Base-by-base conservation (phyloP, 768 basidiomycete genomes). In the Leccinum imitatum region DNA sequence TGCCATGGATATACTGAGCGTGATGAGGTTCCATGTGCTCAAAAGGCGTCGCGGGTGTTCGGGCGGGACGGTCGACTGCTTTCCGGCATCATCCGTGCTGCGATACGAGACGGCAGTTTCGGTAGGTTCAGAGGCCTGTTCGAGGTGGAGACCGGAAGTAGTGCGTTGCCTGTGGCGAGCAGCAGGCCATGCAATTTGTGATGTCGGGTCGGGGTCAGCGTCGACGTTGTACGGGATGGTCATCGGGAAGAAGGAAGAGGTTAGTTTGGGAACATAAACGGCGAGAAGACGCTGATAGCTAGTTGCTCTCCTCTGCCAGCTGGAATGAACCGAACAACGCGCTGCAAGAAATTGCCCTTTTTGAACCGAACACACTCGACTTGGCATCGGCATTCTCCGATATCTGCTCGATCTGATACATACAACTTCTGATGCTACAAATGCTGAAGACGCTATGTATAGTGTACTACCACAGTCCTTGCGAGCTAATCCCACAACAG, bases 1-100 rank as follows among this genome's bases (percentile, higher is more conserved):
- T 48, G 87, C 93, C 91, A 98, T 95, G 8, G 94, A 92, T 61
- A 97, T 84, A 60, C 88, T 91, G 66, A 94, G 78, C 2, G 90
- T 90, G 67, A 93, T 82, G 59, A 94, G 83, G 71, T 90, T 80
- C 87, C 87, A 88, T 71, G 85, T 84, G 13, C 63, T 73, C 39
- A 76, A 56, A 21, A 67, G 73, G 39, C 58, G 69, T 47, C 70
- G 68, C 9, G 65, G 44, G 39, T 63, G 72, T 53, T 75, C 72
- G n/a, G 62, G 6, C 35, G 63, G 48, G 33, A 55, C 25, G 0
- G 63, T 54, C 1, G 60, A 53, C 23, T 41, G 59, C 57, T 76
- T 74, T 23, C 70, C 69, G 39, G 59, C 50, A 47, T 77, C 75
- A 50, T 70, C 63, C 0, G 74, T 75, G 31, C 76, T 71, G 62